Evolutionary conservation across 345 rosid genomes (phyloP), one percentile per base, ranked within the genome.

Genomic region (Dimocarpus longan): DNA sequence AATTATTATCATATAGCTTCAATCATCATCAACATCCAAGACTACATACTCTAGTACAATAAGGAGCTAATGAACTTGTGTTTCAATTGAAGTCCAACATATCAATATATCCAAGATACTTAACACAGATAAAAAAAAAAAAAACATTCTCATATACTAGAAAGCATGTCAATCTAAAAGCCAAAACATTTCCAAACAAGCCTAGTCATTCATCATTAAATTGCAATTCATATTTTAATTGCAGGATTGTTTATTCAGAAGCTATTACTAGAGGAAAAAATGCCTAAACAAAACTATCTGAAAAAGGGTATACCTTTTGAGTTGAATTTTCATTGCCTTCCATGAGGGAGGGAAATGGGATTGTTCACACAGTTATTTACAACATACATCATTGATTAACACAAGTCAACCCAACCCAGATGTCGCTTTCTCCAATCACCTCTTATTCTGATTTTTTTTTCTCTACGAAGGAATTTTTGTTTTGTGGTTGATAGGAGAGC

Each of bases 281-380:
- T 32, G 37, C 37, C 37, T 32, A 74, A 63, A 44, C 68, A 43
- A 10, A 63, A 44, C 18, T 46, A 75, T 46, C 72, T 52, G 52
- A 37, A 52, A 37, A 52, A 39, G 66, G 72, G 13, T 1, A 52
- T 75, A 87, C 92, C 88, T 89, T 87, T 5, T 79, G 83, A 19
- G 76, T 44, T 76, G 81, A 76, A 62, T 80, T 76, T 67, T 76
- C 80, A 77, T 86, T 59, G 82, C 79, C 84, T 86, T 89, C 92
- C 92, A 89, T 87, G 59, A 16, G 84, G 76, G 44, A 70, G 0
- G 59, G 73, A 64, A 68, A 80, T 75, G 70, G 72, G 71, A 68
- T 70, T 59, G 75, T 84, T 10, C 65, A 13, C 76, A 81, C 54
- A 72, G 70, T 81, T 60, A 62, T 77, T 80, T 59, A 70, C 76